phyloP scores from a whole-genome alignment of 805 yeast species.

The Danielia oregonensis region DNA sequence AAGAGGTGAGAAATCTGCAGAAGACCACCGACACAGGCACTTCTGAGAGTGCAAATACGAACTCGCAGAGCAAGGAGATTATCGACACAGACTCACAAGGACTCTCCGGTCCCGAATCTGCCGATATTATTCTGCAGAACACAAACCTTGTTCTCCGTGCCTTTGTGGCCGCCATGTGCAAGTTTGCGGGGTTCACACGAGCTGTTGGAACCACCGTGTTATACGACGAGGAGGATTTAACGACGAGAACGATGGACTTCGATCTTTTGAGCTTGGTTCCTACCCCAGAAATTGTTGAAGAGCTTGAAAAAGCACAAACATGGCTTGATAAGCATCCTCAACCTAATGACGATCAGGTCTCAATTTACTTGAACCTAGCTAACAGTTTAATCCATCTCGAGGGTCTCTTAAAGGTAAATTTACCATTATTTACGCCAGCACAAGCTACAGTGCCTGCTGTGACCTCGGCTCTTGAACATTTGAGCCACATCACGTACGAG shows the following conservation, averaged over 20 bases:
- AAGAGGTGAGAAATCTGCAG: too few relatives aligned
- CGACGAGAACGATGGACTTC: slow-evolving; percentile 58
- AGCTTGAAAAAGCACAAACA: slow-evolving; percentile 30
- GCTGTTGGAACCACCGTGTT: slow-evolving; percentile 55
- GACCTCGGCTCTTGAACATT: neutral
- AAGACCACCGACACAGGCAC: too few relatives aligned
- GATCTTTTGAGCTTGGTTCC: slow-evolving; percentile 24
- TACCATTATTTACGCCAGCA: slow-evolving; percentile 2
- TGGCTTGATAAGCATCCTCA: slow-evolving; percentile 25
- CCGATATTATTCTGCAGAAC: slow-evolving; percentile 6
- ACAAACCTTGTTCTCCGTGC: slow-evolving; percentile 47
- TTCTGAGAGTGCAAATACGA: too few relatives aligned
- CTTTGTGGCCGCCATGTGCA: slow-evolving; percentile 50
- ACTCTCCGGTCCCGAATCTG: neutral
- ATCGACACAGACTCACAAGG: neutral
- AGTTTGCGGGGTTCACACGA: slow-evolving; percentile 47
- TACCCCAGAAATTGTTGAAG: slow-evolving; percentile 19
- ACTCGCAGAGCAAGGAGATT: too few relatives aligned
- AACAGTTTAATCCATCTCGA: slow-evolving; percentile 19
- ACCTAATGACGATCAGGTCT: slow-evolving; percentile 6
- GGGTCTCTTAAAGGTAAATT: slow-evolving; percentile 3
- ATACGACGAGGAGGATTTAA: slow-evolving; percentile 73
- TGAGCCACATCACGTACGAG: slow-evolving; percentile 1
- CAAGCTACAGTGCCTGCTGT: neutral
- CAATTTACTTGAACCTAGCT: slow-evolving; percentile 26